Base-by-base conservation (phyloP, 768 basidiomycete genomes). In the Lyophyllum decastes region DNA sequence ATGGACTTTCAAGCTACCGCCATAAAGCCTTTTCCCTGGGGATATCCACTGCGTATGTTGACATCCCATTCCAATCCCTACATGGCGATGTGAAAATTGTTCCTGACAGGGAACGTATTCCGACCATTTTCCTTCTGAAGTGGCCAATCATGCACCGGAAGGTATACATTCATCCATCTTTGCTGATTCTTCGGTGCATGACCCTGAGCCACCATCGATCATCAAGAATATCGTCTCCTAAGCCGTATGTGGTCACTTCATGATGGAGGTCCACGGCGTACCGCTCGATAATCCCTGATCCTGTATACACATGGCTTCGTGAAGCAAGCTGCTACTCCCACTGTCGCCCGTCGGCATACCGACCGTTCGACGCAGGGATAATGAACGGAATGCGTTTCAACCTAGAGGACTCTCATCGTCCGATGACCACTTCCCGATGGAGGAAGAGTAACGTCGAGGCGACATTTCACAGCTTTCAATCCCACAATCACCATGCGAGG, bases 401-500 rank as follows among this genome's bases (percentile, higher is more conserved):
- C 19, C 35, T 7, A 38, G 3, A 17, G 16, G 16, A 38, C 16
- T 3, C 6, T 3, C 6, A 17, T 38, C 35, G 8, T 38, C 35
- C 35, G 35, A 14, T 34, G 9, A 5, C 30, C 12, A 10, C 30
- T 10, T 52, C 50, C 50, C 2, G 21, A 52, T 52, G 50, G 50
- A 52, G 50, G 38, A 52, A 52, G 40, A n/a, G 38, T 52, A 38
- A 52, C 50, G 50, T 52, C 25, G 38, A 25, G 41, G 24, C 38
- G 49, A 26, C 16, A 22, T 41, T n/a, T 41, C 50, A 41, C 50
- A 52, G 38, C 44, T 45, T 43, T 14, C 44, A 45, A 22, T 9
- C 21, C 44, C 22, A 45, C 44, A 45, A 45, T 45, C 24, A 22
- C 44, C 9, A 17, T 4, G 38, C 17, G 38, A 40, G 38, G 38